A percentile compares a stretch with the other conserved stretches of the same genome.
phyloP scores from a whole-genome alignment of 257 asterid genomes.

The Nicotiana sylvestris region DNA sequence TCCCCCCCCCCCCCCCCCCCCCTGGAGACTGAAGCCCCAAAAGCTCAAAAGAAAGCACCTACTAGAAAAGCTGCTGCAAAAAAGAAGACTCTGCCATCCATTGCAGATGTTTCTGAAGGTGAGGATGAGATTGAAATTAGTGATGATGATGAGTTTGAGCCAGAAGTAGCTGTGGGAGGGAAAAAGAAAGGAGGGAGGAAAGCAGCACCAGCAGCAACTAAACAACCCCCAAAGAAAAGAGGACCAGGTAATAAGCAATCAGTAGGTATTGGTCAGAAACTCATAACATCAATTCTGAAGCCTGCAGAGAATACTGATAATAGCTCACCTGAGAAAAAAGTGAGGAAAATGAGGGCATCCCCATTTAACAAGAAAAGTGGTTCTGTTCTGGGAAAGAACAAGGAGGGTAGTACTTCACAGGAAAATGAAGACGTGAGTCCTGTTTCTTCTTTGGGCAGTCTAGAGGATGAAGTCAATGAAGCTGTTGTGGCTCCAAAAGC shows the following conservation, averaged over 20 bases:
- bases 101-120: conserved; percentile 39
- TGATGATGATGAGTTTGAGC: conserved; percentile 41
- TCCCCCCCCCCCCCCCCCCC: no score
- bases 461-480: conserved; percentile 21
- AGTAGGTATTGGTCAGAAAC: conserved; percentile 48
- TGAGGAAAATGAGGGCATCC: conserved; percentile 77
- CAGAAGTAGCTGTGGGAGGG: conserved; percentile 27
- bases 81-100: conserved; percentile 37
- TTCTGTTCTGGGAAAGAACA: conserved; percentile 46
- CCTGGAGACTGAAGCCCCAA: conserved; percentile 41
- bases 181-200: conserved; percentile 53
- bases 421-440: conserved; percentile 33
- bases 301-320: conserved; percentile 33
- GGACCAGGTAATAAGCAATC: conserved; percentile 45
- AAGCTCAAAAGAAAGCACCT: conserved; percentile 46
- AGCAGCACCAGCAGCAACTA: conserved; percentile 23
- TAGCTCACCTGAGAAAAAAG: conserved; percentile 72
- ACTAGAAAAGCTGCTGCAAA: conserved; percentile 45
- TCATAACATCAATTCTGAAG: conserved; percentile 65
- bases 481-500: conserved; percentile 34
- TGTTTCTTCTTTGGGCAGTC: conserved; percentile 37
- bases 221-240: conserved; percentile 55
- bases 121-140: conserved; percentile 32
- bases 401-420: conserved; percentile 21
- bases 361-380: conserved; percentile 96